Conservation (phyloP, 202 grass and related monocot species). For the Alloteropsis angusta region DNA sequence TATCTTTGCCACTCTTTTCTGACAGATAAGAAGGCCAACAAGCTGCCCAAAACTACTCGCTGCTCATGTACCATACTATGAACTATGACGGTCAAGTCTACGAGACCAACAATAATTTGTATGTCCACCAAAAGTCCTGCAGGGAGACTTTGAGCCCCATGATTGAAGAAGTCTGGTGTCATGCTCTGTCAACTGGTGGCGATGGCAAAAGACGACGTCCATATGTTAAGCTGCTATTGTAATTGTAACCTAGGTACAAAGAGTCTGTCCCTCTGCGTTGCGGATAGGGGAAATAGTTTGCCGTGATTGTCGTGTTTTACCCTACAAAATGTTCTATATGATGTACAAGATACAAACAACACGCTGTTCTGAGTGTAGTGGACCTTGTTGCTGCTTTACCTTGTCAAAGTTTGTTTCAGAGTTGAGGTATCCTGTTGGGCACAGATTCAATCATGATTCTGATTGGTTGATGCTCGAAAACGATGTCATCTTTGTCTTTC, state of each 20-base stretch:
- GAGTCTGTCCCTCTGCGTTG: conserved; percentile 20
- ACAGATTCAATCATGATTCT: background rate
- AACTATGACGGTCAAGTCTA: conserved; percentile 6
- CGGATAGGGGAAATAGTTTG: conserved; percentile 27
- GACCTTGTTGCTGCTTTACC: conserved; percentile 20
- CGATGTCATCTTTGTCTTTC: background rate
- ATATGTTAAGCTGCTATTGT: conserved; percentile 41
- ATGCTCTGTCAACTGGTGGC: conserved; percentile 1
- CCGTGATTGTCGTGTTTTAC: conserved; percentile 27
- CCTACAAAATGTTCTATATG: conserved; percentile 40
- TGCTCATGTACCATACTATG: conserved; percentile 57
- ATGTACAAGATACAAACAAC: conserved; percentile 38
- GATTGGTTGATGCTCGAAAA: background rate
- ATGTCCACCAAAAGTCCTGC: conserved; percentile 1
- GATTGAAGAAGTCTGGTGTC: conserved; percentile 1
- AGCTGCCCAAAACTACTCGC: conserved; percentile 46
- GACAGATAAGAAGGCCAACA: conserved; percentile 49
- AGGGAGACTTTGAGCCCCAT: conserved; percentile 5
- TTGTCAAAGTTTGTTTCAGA: conserved; percentile 8
- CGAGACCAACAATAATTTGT: conserved; percentile 30
- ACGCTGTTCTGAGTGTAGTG: background rate
- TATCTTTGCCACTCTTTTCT: conserved; percentile 7
- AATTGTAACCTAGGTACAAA: conserved; percentile 47
- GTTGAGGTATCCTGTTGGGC: background rate
- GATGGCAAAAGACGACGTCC: background rate